Conservation (phyloP, 345 rosid species). For the Citrus hindsii region DNA sequence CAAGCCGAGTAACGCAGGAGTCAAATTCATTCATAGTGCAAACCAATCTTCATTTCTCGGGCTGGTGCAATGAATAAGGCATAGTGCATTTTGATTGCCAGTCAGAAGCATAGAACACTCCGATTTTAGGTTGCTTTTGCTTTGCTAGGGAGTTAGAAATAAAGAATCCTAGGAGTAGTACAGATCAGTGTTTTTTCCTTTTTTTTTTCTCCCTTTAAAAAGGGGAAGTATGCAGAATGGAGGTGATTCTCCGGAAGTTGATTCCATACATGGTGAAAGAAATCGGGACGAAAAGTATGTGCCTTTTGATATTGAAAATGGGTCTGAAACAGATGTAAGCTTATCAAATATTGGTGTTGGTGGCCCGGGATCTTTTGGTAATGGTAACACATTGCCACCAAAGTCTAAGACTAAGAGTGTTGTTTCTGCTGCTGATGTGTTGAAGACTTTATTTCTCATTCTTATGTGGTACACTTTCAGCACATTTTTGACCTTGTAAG, state of each 20-base stretch:
- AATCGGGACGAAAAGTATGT: slow-evolving; percentile 37
- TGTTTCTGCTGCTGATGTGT: slow-evolving; percentile 66
- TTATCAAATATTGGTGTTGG: slow-evolving; percentile 31
- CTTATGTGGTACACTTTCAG: slow-evolving; percentile 99
- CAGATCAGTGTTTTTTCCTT: slow-evolving; percentile 10
- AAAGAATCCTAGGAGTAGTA: slow-evolving; percentile 19
- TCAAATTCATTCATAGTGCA: slow-evolving; percentile 16
- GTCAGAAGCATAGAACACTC: slow-evolving; percentile 18
- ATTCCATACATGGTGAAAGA: slow-evolving; percentile 27
- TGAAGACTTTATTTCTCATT: slow-evolving; percentile 88
- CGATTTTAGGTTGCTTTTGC: slow-evolving; percentile 33
- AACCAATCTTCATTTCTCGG: slow-evolving; percentile 21
- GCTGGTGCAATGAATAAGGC: slow-evolving; percentile 32
- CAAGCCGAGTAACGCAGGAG: slow-evolving; percentile 7
- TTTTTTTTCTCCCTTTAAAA: slow-evolving; percentile 20
- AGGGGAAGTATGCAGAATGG: slow-evolving; percentile 49
- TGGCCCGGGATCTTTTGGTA: slow-evolving; percentile 26
- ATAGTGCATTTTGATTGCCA: slow-evolving; percentile 17
- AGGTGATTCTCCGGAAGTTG: slow-evolving; percentile 22
- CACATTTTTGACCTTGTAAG: slow-evolving; percentile 98
- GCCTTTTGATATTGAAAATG: slow-evolving; percentile 63
- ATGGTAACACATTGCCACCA: slow-evolving; percentile 27
- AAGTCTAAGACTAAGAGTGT: slow-evolving; percentile 33
- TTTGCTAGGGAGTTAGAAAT: slow-evolving; percentile 26
- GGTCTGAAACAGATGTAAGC: slow-evolving; percentile 29